Percentiles rank a stretch among this genome's conserved stretches.
Evolutionary conservation across 1,284 basidiomycete genomes (phyloP).

Genomic region (Heterobasidion parviporum): DNA sequence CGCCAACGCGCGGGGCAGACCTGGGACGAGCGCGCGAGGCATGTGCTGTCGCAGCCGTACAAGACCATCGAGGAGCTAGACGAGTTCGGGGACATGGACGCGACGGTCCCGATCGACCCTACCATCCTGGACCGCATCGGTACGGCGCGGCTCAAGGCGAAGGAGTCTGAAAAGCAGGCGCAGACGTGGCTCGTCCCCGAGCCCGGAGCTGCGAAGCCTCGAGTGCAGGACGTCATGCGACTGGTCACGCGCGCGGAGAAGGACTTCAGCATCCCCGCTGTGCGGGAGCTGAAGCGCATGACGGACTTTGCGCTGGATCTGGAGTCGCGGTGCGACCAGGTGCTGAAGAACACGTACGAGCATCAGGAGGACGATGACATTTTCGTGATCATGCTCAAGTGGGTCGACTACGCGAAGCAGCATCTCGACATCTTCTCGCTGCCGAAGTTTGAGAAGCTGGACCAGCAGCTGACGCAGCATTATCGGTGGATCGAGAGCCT

Average conservation of each 20-base stretch:
- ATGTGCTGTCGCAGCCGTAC: constrained; percentile 51
- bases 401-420: constrained; percentile 61
- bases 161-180: constrained; percentile 71
- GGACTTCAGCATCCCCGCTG: constrained; percentile 59
- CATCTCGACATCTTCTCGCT: constrained; percentile 66
- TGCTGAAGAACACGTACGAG: constrained; percentile 56
- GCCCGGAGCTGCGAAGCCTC: constrained; percentile 42
- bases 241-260: constrained; percentile 64
- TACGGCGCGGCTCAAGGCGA: constrained; percentile 53
- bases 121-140: constrained; percentile 51
- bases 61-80: constrained; percentile 70
- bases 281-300: constrained; percentile 57
- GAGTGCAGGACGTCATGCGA: constrained; percentile 56
- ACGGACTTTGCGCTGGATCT: constrained; percentile 67
- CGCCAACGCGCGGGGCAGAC: constrained; percentile 53
- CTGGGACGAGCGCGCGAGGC: constrained; percentile 64
- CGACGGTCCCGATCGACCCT: constrained; percentile 55
- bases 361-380: constrained; percentile 43
- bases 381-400: constrained; percentile 61
- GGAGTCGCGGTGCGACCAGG: constrained; percentile 63
- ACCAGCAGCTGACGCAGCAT: constrained; percentile 56
- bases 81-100: constrained; percentile 51
- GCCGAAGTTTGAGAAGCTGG: constrained; percentile 63
- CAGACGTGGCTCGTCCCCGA: constrained; percentile 57
- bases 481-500: constrained; percentile 62